Evolutionary conservation across 163 green algal genomes (phyloP), one percentile per base, ranked within the genome.

Genomic region (Chlamydomonas reinhardtii): DNA sequence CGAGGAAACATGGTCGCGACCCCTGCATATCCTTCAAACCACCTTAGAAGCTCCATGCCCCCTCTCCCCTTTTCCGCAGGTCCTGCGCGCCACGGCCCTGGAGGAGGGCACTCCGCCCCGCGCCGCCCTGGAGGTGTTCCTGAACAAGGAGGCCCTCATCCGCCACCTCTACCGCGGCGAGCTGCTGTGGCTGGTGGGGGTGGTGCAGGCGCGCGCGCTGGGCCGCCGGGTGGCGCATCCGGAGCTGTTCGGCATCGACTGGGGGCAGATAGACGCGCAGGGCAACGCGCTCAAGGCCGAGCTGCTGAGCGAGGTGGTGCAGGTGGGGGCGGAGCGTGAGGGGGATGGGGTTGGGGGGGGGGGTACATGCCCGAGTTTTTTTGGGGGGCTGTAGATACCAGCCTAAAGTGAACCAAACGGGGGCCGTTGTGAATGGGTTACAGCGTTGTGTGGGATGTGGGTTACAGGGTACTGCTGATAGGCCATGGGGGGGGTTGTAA

Each of bases 211-310:
- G 17, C 73, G 85, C 15, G 89, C 89, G 37, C 78, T 92, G 29
- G 89, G 89, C 43, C 65, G 73, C 68, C 83, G 71, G 73, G 56
- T 86, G 24, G 34, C 52, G 34, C 52, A 79, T 29, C 39, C 54
- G 34, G 79, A 86, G 68, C 32, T 91, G 31, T 61, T 68, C 52
- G 88, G 88, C 43, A 90, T 92, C 25, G 78, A 90, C 71, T 92
- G 88, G 88, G 79, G 71, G 29, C 66, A 81, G 27, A 76, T 89
- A 6, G 79, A 89, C 75, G 73, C 71, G 9, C 80, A 83, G 31
- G 89, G 89, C 22, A 68, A 91, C 59, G 56, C 81, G 1, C 81
- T 87, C 56, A 90, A 90, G 83, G 73, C 85, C 25, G 89, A 92
- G 76, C 54, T 82, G 74, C 76, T 92, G 59, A 43, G 66, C 14